Percentiles rank a stretch among this genome's conserved stretches.
phyloP scores from a whole-genome alignment of 805 yeast genomes.

The Metschnikowia lachancei region DNA sequence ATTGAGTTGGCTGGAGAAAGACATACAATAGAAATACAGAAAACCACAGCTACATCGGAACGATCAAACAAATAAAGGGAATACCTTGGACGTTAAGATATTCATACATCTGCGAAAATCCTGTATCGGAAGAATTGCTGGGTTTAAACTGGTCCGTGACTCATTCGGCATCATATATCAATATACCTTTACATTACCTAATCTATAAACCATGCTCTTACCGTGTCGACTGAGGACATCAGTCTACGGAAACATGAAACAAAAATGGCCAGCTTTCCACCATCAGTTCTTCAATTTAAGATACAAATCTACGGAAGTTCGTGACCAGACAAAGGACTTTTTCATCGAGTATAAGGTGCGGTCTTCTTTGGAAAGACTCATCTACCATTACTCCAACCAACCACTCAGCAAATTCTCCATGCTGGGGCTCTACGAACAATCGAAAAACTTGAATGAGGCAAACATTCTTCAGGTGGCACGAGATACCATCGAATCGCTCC shows the following conservation, averaged over 20 bases:
- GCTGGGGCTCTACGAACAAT: slow-evolving; percentile 46
- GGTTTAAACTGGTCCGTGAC: no score
- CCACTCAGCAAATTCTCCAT: slow-evolving; percentile 54
- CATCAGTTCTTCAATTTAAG: neutral
- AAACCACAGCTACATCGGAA: no score
- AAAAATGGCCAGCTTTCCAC: neutral
- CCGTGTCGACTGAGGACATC: neutral
- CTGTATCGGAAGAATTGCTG: no score
- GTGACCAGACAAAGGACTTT: slow-evolving; percentile 26
- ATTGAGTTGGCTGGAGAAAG: no score
- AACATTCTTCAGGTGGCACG: slow-evolving; percentile 45
- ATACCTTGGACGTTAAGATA: no score
- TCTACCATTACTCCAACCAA: slow-evolving; percentile 52
- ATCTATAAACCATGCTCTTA: neutral
- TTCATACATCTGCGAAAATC: no score
- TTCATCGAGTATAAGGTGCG: slow-evolving; percentile 55
- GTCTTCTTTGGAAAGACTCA: slow-evolving; percentile 56
- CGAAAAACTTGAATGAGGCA: slow-evolving; percentile 38
- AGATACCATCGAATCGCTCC: slow-evolving; percentile 54
- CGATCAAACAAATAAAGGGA: no score
- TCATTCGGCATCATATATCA: no score
- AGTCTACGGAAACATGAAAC: neutral
- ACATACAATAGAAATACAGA: no score
- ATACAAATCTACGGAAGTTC: neutral
- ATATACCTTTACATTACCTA: neutral